These are phyloP conservation scores for Lonicera japonica DNA, from an alignment of 129 eudicot genomes.

Conservation along the genomic window DNA sequence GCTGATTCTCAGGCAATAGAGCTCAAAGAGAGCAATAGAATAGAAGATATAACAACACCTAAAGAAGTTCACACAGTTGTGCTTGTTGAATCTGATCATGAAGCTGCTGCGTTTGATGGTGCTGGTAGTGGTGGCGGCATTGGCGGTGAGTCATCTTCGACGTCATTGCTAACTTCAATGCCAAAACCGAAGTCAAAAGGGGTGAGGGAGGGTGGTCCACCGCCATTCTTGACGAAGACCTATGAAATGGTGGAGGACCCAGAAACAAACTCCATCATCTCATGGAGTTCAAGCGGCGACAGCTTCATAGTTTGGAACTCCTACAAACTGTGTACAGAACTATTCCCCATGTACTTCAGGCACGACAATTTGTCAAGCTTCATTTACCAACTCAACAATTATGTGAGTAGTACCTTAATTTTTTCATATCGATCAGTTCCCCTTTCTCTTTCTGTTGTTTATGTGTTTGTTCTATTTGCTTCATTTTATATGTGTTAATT, in stretches of 20 bases:
- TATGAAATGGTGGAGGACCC: slow-evolving; percentile 25
- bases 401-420: slow-evolving; percentile 19
- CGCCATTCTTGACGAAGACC: slow-evolving; percentile 23
- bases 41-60: neutral
- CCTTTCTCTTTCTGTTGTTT: no score
- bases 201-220: neutral
- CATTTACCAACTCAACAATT: slow-evolving; percentile 28
- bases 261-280: slow-evolving; percentile 8
- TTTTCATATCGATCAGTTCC: neutral
- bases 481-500: no score
- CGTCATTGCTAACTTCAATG: neutral
- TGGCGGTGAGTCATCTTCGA: neutral
- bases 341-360: slow-evolving; percentile 19
- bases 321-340: slow-evolving; percentile 1
- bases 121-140: neutral
- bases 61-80: neutral
- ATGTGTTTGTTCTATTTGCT: no score
- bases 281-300: slow-evolving; percentile 14
- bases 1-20: neutral
- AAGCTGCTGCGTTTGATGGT: neutral
- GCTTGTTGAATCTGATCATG: neutral
- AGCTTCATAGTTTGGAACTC: slow-evolving; percentile 20
- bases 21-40: neutral
- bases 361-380: slow-evolving; percentile 28
- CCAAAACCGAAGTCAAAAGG: neutral